phyloP scores from a whole-genome alignment of 176 grass and related monocot species.

The Pharus latifolius region DNA sequence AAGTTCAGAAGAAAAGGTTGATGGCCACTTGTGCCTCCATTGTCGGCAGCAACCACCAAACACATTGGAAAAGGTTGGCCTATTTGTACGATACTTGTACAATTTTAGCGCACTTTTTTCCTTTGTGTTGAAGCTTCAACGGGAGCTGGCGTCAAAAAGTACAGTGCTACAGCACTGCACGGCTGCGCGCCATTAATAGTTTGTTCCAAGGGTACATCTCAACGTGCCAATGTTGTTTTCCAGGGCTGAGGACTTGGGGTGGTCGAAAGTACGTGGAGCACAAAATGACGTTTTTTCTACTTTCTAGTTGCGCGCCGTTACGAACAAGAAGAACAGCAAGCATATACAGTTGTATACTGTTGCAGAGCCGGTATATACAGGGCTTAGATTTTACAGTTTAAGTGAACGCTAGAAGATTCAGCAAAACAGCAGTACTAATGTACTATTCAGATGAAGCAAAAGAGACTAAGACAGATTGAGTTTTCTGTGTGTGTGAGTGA shows the following conservation, averaged over 20 bases:
- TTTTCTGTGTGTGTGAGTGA: background rate
- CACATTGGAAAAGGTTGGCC: background rate
- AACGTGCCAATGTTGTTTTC: background rate
- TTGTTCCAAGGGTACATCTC: background rate
- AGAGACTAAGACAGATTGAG: no score
- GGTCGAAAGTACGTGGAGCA: background rate
- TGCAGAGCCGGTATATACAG: no score
- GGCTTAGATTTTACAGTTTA: no score
- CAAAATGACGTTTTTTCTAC: background rate
- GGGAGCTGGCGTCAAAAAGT: background rate
- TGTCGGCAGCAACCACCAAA: conserved; percentile 12
- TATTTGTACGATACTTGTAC: no score
- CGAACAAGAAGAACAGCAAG: background rate
- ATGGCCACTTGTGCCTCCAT: background rate
- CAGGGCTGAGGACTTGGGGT: background rate
- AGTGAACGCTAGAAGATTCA: no score
- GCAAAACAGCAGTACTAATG: no score
- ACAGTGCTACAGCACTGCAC: background rate
- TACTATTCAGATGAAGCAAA: no score
- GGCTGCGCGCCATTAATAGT: background rate
- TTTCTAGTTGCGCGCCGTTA: background rate
- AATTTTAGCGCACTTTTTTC: no score
- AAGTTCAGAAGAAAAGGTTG: background rate
- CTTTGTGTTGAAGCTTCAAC: conserved; percentile 12
- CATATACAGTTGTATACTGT: background rate